Percentiles rank a stretch among this genome's conserved stretches.
Conservation (phyloP, 2,329 filamentous ascomycete genomes). For the Xylaria hypoxylon region DNA sequence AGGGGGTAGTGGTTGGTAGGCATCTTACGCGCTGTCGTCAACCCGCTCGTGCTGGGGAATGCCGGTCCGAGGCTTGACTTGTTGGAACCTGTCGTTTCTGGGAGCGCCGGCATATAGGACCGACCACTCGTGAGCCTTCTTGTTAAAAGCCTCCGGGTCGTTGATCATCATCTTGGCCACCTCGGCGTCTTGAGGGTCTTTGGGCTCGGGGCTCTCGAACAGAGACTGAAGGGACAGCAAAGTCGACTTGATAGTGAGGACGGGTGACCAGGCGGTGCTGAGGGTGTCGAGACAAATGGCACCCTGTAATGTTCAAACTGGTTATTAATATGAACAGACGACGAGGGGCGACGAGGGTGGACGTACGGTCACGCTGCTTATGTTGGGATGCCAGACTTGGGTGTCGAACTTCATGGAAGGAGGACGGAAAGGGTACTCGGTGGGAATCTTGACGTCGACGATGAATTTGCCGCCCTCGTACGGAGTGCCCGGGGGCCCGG, state of each 20-base stretch:
- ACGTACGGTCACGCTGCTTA: constrained; percentile 88
- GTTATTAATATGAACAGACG: not conserved
- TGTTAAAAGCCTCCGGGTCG: constrained; percentile 81
- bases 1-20: not conserved
- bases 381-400: constrained; percentile 96
- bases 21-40: constrained; percentile 61
- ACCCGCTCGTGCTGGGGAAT: constrained; percentile 63
- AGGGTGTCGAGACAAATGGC: constrained; percentile 97
- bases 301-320: constrained; percentile 66
- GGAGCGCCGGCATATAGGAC: constrained; percentile 84
- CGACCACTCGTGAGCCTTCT: constrained; percentile 90
- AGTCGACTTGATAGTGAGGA: constrained; percentile 95
- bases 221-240: constrained; percentile 93
- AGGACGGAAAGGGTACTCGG: constrained; percentile 92
- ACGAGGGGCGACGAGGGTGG: not conserved
- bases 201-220: constrained; percentile 92
- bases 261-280: constrained; percentile 90
- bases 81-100: constrained; percentile 47
- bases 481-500: constrained; percentile 89
- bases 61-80: constrained; percentile 41
- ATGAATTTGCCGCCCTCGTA: constrained; percentile 87
- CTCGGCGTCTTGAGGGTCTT: constrained; percentile 96
- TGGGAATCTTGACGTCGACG: constrained; percentile 88
- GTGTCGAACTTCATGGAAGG: constrained; percentile 92
- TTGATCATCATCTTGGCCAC: constrained; percentile 90